A percentile compares a stretch with the other conserved stretches of the same genome.
Conservation (phyloP, 2,329 filamentous ascomycete genomes). For the Neonectria ditissima region DNA sequence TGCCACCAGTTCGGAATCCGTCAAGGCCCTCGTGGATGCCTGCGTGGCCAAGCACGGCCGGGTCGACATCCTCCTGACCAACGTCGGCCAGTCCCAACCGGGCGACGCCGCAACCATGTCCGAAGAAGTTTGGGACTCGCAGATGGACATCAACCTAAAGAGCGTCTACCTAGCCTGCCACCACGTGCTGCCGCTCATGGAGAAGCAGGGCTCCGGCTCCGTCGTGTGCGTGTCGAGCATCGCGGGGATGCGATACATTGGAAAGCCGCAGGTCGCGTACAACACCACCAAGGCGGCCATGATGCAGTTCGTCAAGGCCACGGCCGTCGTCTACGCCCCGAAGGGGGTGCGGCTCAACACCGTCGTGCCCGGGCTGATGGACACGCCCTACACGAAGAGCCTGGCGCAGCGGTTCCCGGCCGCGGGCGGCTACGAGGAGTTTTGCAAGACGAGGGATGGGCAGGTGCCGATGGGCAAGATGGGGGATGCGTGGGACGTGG, state of each 20-base stretch:
- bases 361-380: conserved; percentile 67
- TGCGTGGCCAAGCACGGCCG: conserved; percentile 65
- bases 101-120: conserved; percentile 61
- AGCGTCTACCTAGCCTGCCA: conserved; percentile 66
- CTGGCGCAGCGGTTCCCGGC: conserved; percentile 59
- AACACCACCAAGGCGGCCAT: conserved; percentile 64
- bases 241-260: conserved; percentile 63
- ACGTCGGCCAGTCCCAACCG: conserved; percentile 68
- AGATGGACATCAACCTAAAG: conserved; percentile 68
- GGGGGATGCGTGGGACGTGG: conserved; percentile 71
- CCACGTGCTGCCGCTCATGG: conserved; percentile 66
- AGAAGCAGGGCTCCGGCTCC: conserved; percentile 54
- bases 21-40: conserved; percentile 64
- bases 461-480: conserved; percentile 71
- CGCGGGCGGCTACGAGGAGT: conserved; percentile 60
- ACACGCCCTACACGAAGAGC: conserved; percentile 62
- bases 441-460: conserved; percentile 61
- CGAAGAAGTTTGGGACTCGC: conserved; percentile 63
- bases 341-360: conserved; percentile 64
- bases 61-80: conserved; percentile 71
- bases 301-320: conserved; percentile 62
- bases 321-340: conserved; percentile 61
- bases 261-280: conserved; percentile 65
- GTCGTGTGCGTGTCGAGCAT: conserved; percentile 64
- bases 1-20: conserved; percentile 64